phyloP scores from a whole-genome alignment of 495 filamentous ascomycete species.

The Extremus antarcticus region DNA sequence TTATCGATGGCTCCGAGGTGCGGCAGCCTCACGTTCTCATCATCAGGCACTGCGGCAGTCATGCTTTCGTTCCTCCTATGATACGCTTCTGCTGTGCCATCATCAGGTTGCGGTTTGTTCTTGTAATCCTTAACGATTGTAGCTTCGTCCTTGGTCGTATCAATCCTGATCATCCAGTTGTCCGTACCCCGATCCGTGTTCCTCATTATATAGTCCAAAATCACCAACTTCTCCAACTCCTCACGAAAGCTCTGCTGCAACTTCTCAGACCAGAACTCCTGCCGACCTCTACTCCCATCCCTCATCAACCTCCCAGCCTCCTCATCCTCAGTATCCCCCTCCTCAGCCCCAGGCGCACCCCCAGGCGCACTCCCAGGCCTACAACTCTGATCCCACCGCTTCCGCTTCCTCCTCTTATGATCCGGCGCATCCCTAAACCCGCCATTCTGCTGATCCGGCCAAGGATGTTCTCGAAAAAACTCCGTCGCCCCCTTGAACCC shows the following conservation, averaged over 20 bases:
- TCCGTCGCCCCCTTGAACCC: constrained; percentile 95
- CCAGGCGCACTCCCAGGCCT: constrained; percentile 60
- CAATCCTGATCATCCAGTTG: constrained; percentile 99
- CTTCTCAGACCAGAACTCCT: constrained; percentile 77
- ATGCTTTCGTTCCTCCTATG: constrained; percentile 77
- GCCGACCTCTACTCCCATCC: constrained; percentile 1
- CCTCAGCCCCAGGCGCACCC: constrained; percentile 48
- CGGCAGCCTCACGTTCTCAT: constrained; percentile 41
- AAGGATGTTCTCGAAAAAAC: constrained; percentile 88
- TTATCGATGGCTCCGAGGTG: constrained; percentile 91
- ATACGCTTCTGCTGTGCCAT: constrained; percentile 27
- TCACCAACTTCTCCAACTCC: constrained; percentile 92
- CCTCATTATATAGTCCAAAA: constrained; percentile 98
- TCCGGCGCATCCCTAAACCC: constrained; percentile 55
- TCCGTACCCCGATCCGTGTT: constrained; percentile 95
- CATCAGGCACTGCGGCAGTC: constrained; percentile 51
- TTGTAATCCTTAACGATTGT: constrained; percentile 77
- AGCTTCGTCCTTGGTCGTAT: constrained; percentile 69
- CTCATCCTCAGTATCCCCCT: constrained; percentile 3
- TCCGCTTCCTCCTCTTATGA: constrained; percentile 49
- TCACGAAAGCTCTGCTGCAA: constrained; percentile 89
- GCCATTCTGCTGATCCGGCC: constrained; percentile 88
- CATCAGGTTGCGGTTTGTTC: constrained; percentile 42
- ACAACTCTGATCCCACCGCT: constrained; percentile 77
- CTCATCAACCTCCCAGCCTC: neutral